Evolutionary conservation across 305 asterid species (phyloP).

Genomic region (Solanum chacoense): DNA sequence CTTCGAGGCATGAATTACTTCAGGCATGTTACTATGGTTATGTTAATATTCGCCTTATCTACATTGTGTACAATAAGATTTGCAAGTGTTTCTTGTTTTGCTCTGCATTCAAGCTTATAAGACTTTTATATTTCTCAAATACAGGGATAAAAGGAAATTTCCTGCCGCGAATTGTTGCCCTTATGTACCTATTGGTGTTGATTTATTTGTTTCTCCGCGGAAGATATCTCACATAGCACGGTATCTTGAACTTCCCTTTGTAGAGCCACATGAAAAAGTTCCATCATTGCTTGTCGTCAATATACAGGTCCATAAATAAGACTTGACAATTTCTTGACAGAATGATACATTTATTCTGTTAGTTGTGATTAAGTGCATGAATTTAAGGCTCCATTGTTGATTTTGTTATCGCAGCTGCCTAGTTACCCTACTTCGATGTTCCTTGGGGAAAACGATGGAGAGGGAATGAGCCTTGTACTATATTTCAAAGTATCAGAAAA

Average conservation of each 20-base stretch:
- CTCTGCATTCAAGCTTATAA: background rate
- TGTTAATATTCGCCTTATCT: background rate
- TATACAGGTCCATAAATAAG: conserved; percentile 42
- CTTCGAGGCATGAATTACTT: conserved; percentile 69
- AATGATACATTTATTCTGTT: background rate
- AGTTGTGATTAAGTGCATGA: background rate
- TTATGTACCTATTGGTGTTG: conserved; percentile 63
- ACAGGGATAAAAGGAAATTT: conserved; percentile 70
- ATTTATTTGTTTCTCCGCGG: conserved; percentile 49
- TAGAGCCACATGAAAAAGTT: conserved; percentile 31
- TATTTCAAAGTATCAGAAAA: conserved; percentile 60
- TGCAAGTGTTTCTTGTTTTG: background rate
- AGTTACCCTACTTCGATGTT: conserved; percentile 70
- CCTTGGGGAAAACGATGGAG: conserved; percentile 70
- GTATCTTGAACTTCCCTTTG: conserved; percentile 55
- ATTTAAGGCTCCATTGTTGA: background rate
- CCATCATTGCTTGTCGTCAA: conserved; percentile 68
- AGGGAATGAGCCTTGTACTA: conserved; percentile 74
- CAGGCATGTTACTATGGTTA: conserved; percentile 38
- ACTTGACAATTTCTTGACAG: background rate
- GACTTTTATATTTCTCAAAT: background rate
- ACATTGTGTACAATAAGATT: background rate
- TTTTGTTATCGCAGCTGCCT: conserved; percentile 52
- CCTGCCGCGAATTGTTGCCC: conserved; percentile 66
- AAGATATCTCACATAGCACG: conserved; percentile 79